Percentiles rank a stretch among this genome's conserved stretches.
phyloP scores from a whole-genome alignment of 1,139 yeast genomes.

The Pneumocystis wakefieldiae region DNA sequence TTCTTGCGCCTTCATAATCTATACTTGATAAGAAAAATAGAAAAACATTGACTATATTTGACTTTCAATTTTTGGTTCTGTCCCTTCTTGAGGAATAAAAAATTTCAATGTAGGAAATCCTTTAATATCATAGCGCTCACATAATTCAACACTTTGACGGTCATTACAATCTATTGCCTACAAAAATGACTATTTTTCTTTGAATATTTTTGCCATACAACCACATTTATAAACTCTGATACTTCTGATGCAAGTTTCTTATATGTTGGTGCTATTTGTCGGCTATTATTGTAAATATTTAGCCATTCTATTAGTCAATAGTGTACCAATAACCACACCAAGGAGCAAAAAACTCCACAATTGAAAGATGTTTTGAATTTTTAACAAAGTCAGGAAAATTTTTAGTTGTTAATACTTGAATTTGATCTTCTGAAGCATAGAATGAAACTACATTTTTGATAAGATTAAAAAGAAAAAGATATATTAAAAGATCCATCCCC shows the following conservation, averaged over 20 bases:
- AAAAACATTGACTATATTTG: background rate
- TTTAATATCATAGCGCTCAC: constrained; percentile 29
- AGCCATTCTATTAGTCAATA: background rate
- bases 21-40: background rate
- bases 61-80: background rate
- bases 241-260: constrained; percentile 47
- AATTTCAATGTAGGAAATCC: constrained; percentile 88
- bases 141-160: constrained; percentile 4
- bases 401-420: constrained; percentile 21
- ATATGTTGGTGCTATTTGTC: constrained; percentile 79
- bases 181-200: constrained; percentile 25
- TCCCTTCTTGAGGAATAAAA: constrained; percentile 19
- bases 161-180: constrained; percentile 11
- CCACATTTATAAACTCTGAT: constrained; percentile 2
- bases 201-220: constrained; percentile 28
- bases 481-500: background rate
- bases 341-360: constrained; percentile 91
- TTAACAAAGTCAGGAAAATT: constrained; percentile 57
- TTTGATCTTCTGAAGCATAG: background rate
- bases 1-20: constrained; percentile 9
- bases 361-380: constrained; percentile 62
- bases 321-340: constrained; percentile 81
- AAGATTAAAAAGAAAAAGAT: background rate
- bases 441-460: background rate
- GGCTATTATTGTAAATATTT: constrained; percentile 30